Base-by-base conservation (phyloP, 177 flowering plant species). In the Vitis hybrid region DNA sequence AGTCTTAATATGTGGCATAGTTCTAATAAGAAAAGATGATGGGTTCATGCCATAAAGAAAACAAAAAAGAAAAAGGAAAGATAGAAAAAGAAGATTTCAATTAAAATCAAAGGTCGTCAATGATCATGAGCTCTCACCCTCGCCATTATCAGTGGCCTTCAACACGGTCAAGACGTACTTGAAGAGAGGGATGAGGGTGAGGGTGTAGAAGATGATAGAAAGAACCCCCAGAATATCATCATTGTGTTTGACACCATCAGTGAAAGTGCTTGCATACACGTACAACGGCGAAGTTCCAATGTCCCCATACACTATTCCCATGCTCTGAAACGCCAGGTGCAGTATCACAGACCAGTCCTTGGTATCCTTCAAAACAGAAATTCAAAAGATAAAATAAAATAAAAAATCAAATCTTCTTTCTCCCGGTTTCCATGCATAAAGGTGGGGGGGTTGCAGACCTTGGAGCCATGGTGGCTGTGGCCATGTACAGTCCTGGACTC, bases 201-300 rank as follows among this genome's bases (percentile, higher is more conserved):
- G 12, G 35, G 79, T 71, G 66, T 76, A 76, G 16, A 71, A 62
- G 19, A 76, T 72, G 13, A 76, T 60, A 7, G 79, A 76, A 12
- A 76, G 60, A 35, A 68, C 79, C 1, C 79, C 79, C 3, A 76
- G 30, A 21, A 72, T 64, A 57, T 76, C 79, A 61, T 71, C 62
- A 1, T 27, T 30, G 15, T 76, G 60, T 15, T 60, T 35, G 30
- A 76, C 54, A 3, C 72, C 70, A 11, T 64, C 64, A 1, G 69
- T 5, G 55, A 76, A 76, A 16, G 72, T 64, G 60, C 75, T 72
- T 11, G 69, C 49, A 40, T 19, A 76, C 32, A 76, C 79, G 48
- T 76, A 76, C 13, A 76, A 68, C 13, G 79, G 79, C 19, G 79
- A 76, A 3, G 79, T 76, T 11, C 79, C 79, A 8, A 76, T 71